These are phyloP conservation scores for Besnoitia besnoiti DNA, from an alignment of 169 alveolate species.

Conservation along the genomic window DNA sequence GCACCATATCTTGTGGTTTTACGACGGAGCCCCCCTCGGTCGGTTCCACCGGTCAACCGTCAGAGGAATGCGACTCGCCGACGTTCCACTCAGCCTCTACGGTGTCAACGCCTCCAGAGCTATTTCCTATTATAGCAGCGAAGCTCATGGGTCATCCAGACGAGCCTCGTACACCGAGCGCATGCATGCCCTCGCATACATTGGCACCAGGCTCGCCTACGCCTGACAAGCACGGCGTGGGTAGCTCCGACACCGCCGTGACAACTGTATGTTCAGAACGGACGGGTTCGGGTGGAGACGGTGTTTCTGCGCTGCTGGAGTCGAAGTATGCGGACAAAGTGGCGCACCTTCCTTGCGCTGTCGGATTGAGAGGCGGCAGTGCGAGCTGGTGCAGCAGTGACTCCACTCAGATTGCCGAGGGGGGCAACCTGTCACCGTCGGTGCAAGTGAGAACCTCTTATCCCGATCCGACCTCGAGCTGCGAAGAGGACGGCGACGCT, in stretches of 20 bases:
- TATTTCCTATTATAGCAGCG: neutral
- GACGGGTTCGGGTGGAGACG: neutral
- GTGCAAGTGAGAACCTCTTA: neutral
- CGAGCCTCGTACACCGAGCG: neutral
- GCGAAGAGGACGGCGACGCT: neutral
- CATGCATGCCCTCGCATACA: neutral
- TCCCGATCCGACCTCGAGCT: neutral
- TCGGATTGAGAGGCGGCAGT: neutral
- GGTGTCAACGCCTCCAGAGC: neutral
- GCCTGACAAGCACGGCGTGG: neutral
- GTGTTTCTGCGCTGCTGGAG: neutral
- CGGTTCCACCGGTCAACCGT: neutral
- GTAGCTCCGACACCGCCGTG: neutral
- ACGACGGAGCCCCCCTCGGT: neutral
- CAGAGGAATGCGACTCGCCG: neutral
- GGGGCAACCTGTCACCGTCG: neutral
- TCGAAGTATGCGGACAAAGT: neutral
- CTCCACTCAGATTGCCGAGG: neutral
- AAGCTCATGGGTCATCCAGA: neutral
- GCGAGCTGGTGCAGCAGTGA: neutral
- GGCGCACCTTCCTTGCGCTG: neutral
- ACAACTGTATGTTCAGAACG: neutral
- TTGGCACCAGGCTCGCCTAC: neutral
- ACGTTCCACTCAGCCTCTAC: neutral
- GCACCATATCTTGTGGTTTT: neutral